phyloP scores from a whole-genome alignment of 192 early-diverging fungal genomes.

The Backusella mclennaniae region DNA sequence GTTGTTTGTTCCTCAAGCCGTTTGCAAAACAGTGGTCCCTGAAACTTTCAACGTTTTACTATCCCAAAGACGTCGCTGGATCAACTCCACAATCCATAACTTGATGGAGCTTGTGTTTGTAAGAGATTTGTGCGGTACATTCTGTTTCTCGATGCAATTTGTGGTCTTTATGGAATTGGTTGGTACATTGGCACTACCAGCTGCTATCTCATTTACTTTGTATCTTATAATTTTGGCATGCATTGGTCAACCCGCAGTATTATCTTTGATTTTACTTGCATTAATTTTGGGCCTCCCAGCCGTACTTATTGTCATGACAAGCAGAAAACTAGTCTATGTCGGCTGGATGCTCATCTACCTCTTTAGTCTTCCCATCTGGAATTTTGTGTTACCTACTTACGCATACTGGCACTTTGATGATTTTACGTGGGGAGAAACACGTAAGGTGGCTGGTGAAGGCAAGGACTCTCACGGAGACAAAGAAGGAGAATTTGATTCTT shows the following conservation, averaged over 20 bases:
- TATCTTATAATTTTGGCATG: constrained; percentile 81
- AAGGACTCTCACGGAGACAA: constrained; percentile 64
- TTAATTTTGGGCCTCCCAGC: constrained; percentile 88
- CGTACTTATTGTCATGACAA: constrained; percentile 86
- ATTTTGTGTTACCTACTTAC: constrained; percentile 73
- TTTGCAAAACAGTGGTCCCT: constrained; percentile 75
- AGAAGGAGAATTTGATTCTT: constrained; percentile 75
- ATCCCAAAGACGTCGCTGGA: constrained; percentile 83
- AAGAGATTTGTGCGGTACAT: constrained; percentile 82
- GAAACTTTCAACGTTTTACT: constrained; percentile 65
- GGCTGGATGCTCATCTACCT: constrained; percentile 62
- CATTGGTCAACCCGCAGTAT: constrained; percentile 46
- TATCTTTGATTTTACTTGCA: constrained; percentile 77
- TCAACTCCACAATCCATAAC: constrained; percentile 88
- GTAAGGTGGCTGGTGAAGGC: constrained; percentile 56
- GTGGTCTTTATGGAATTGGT: constrained; percentile 93
- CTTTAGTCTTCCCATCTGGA: constrained; percentile 72
- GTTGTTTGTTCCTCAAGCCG: constrained; percentile 70
- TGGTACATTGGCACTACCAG: constrained; percentile 88
- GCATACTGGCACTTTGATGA: constrained; percentile 91
- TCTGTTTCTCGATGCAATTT: constrained; percentile 97
- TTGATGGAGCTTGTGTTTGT: constrained; percentile 81
- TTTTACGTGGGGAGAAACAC: constrained; percentile 83
- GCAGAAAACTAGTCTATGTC: constrained; percentile 80
- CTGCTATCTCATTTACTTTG: constrained; percentile 82